Evolutionary conservation across 2,329 filamentous ascomycete genomes (phyloP).

Genomic region (Xylaria digitata): DNA sequence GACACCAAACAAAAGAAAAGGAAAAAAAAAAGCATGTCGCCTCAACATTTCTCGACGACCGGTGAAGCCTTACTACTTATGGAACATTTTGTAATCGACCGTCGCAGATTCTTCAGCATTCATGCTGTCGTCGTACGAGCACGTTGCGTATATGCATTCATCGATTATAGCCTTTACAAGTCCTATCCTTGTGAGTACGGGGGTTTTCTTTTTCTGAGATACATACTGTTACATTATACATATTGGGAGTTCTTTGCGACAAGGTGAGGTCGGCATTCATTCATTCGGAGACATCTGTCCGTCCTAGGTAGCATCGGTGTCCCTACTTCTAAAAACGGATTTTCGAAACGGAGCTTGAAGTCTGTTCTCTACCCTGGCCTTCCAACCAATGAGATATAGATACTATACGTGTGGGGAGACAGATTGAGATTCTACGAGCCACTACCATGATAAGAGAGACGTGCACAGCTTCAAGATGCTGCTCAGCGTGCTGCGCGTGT

Average conservation of each 20-base stretch:
- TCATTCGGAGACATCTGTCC: conserved; percentile 21
- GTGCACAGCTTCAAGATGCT: neutral
- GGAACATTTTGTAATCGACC: conserved; percentile 9
- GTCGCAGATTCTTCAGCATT: conserved; percentile 7
- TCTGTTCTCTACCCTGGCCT: neutral
- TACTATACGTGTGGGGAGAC: neutral
- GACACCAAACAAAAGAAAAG: conserved; percentile 13
- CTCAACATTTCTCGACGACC: conserved; percentile 5
- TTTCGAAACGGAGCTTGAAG: conserved; percentile 14
- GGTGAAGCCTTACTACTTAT: conserved; percentile 20
- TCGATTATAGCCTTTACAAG: conserved; percentile 15
- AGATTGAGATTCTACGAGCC: neutral
- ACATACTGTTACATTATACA: conserved; percentile 4
- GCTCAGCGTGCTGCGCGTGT: conserved; percentile 12
- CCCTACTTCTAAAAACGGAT: conserved; percentile 18
- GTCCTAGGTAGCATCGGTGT: conserved; percentile 14
- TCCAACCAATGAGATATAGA: neutral
- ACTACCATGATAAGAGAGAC: neutral
- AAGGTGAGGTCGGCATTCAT: neutral
- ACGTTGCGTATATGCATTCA: neutral
- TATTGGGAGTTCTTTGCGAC: neutral
- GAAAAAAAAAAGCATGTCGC: neutral
- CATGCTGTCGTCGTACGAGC: conserved; percentile 5
- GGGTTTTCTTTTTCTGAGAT: conserved; percentile 19
- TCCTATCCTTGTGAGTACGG: conserved; percentile 10